These are phyloP conservation scores for Moesziomyces globuligerus DNA, from an alignment of 1,284 basidiomycete genomes.

Conservation along the genomic window DNA sequence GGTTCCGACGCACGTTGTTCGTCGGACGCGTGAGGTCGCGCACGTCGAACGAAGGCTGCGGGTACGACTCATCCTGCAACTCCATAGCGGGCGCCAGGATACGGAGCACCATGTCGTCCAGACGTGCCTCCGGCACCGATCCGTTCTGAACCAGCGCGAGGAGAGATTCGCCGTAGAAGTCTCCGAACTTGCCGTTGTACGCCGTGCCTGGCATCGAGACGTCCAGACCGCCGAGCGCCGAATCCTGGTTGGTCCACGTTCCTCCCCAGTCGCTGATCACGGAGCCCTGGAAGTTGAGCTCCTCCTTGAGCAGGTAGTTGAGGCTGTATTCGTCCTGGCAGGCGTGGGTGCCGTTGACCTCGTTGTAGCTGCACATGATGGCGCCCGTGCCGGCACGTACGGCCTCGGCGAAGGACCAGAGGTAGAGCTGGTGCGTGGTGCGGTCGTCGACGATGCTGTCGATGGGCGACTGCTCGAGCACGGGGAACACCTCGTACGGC, in stretches of 20 bases:
- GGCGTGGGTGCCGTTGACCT: constrained; percentile 75
- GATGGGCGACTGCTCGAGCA: constrained; percentile 55
- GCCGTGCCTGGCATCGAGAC: constrained; percentile 68
- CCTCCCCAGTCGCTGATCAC: constrained; percentile 69
- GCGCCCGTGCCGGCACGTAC: constrained; percentile 68
- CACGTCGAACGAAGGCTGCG: constrained; percentile 45
- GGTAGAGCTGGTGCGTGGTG: constrained; percentile 72
- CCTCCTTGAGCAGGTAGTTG: constrained; percentile 77
- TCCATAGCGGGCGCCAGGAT: constrained; percentile 59
- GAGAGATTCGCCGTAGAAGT: constrained; percentile 70
- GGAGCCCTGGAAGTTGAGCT: constrained; percentile 81
- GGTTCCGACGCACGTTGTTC: constrained; percentile 53
- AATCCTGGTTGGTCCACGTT: constrained; percentile 50
- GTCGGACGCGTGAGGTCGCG: constrained; percentile 26
- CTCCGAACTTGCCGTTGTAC: constrained; percentile 33
- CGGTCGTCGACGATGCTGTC: constrained; percentile 80
- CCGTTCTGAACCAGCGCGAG: constrained; percentile 76
- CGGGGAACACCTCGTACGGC: constrained; percentile 29
- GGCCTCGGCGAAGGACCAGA: constrained; percentile 70
- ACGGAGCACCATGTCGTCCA: constrained; percentile 68
- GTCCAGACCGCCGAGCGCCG: constrained; percentile 76
- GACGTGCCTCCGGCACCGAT: constrained; percentile 74
- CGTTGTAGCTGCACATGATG: constrained; percentile 69
- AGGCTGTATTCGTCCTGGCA: constrained; percentile 76
- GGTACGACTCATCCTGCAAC: constrained; percentile 38